These are phyloP conservation scores for Apiospora rasikravindrae DNA, from an alignment of 2,329 filamentous ascomycete genomes.

Conservation along the genomic window DNA sequence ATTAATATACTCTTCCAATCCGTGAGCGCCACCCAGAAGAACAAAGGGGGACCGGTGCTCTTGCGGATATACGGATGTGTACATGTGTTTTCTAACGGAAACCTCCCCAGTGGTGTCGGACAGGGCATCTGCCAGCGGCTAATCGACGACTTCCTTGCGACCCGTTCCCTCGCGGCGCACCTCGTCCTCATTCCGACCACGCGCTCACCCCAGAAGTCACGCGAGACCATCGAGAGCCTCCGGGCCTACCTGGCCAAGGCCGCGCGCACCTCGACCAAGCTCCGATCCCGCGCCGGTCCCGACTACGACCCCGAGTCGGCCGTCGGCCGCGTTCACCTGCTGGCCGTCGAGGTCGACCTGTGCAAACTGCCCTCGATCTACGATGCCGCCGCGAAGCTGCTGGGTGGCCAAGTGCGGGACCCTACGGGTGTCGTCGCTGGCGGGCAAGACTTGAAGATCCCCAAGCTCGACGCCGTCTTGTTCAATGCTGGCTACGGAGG, in stretches of 20 bases:
- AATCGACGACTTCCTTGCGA: slow-evolving; percentile 85
- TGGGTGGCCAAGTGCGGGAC: slow-evolving; percentile 51
- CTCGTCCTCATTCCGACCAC: slow-evolving; percentile 86
- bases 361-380: slow-evolving; percentile 61
- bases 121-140: slow-evolving; percentile 82
- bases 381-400: slow-evolving; percentile 52
- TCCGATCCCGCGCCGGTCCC: slow-evolving; percentile 45
- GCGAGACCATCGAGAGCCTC: slow-evolving; percentile 71
- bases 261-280: slow-evolving; percentile 44
- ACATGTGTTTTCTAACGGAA: slow-evolving; percentile 1
- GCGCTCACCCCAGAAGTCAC: slow-evolving; percentile 74
- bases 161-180: slow-evolving; percentile 68
- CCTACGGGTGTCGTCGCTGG: slow-evolving; percentile 42
- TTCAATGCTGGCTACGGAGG: slow-evolving; percentile 90
- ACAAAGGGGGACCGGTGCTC: slow-evolving; percentile 6
- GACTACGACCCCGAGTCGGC: slow-evolving; percentile 48
- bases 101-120: slow-evolving; percentile 74
- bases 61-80: neutral
- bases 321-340: slow-evolving; percentile 59
- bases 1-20: slow-evolving; percentile 21
- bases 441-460: slow-evolving; percentile 55
- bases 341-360: slow-evolving; percentile 64
- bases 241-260: slow-evolving; percentile 63
- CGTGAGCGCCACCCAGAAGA: neutral
- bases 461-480: slow-evolving; percentile 78